A percentile compares a stretch with the other conserved stretches of the same genome.
phyloP scores from a whole-genome alignment of 176 grass and related monocot genomes.

The Aegilops bicornis region DNA sequence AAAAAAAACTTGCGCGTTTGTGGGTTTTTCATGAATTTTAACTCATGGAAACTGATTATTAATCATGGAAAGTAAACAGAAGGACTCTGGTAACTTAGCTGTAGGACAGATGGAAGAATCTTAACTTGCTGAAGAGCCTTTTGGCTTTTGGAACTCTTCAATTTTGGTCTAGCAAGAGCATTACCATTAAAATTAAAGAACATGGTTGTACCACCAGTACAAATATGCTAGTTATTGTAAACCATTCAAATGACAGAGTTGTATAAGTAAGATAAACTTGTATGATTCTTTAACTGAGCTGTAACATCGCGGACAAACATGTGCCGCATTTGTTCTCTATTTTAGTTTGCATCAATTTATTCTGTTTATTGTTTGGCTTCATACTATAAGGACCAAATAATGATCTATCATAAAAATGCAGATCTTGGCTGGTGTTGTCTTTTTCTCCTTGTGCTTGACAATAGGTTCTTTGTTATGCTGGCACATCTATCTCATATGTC shows the following conservation, averaged over 20 bases:
- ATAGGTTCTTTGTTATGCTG: constrained; percentile 80
- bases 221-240: background rate
- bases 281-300: background rate
- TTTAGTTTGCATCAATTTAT: constrained; percentile 1
- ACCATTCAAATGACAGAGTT: background rate
- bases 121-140: background rate
- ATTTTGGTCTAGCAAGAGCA: background rate
- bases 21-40: constrained; percentile 10
- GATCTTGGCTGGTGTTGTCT: constrained; percentile 54
- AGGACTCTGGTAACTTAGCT: background rate
- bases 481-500: constrained; percentile 83
- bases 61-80: background rate
- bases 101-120: background rate
- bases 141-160: background rate
- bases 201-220: background rate
- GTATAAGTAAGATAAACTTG: background rate
- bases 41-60: background rate
- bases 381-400: background rate
- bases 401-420: constrained; percentile 33
- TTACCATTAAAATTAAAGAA: background rate
- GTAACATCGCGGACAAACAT: background rate
- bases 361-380: background rate
- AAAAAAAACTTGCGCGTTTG: background rate
- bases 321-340: background rate
- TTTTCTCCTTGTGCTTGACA: constrained; percentile 69